A percentile compares a stretch with the other conserved stretches of the same genome.
Conservation (phyloP, 106 monocot genomes). For the Dioscorea zingiberensis region DNA sequence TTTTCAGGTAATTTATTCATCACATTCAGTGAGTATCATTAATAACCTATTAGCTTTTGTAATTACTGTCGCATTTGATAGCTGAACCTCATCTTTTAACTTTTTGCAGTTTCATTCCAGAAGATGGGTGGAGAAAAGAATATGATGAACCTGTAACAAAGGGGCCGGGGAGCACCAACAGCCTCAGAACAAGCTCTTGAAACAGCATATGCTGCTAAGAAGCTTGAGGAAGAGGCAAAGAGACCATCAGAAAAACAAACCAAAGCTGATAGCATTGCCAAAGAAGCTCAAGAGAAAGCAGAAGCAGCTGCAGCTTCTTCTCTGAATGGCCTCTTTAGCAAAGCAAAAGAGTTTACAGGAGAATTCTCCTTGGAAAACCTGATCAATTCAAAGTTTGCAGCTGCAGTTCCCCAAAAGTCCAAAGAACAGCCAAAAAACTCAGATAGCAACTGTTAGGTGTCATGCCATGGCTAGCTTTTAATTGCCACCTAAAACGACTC, state of each 20-base stretch:
- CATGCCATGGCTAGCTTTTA: slow-evolving; percentile 59
- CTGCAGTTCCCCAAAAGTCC: slow-evolving; percentile 25
- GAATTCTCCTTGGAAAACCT: slow-evolving; percentile 70
- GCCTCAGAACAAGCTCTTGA: slow-evolving; percentile 49
- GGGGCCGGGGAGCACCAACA: slow-evolving; percentile 50
- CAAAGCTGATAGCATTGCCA: slow-evolving; percentile 10
- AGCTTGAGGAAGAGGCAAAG: slow-evolving; percentile 40
- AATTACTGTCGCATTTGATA: too few relatives aligned
- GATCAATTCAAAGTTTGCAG: slow-evolving; percentile 50
- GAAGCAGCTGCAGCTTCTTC: slow-evolving; percentile 33
- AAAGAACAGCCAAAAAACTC: slow-evolving; percentile 26
- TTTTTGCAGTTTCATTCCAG: slow-evolving; percentile 55
- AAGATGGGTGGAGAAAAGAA: slow-evolving; percentile 81
- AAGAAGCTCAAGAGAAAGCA: slow-evolving; percentile 25
- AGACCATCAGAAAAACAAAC: slow-evolving; percentile 31
- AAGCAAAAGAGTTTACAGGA: slow-evolving; percentile 35
- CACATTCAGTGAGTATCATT: not conserved
- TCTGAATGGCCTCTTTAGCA: slow-evolving; percentile 40
- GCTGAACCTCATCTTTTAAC: not conserved
- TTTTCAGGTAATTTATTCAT: slow-evolving; percentile 72
- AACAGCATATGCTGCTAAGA: slow-evolving; percentile 39
- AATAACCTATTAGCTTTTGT: not conserved
- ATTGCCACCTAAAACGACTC: slow-evolving; percentile 47
- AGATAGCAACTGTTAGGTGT: slow-evolving; percentile 65
- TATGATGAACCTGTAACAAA: slow-evolving; percentile 58